These are phyloP conservation scores for Aureobasidium zeae DNA, from an alignment of 2,329 filamentous ascomycete genomes.

Conservation along the genomic window DNA sequence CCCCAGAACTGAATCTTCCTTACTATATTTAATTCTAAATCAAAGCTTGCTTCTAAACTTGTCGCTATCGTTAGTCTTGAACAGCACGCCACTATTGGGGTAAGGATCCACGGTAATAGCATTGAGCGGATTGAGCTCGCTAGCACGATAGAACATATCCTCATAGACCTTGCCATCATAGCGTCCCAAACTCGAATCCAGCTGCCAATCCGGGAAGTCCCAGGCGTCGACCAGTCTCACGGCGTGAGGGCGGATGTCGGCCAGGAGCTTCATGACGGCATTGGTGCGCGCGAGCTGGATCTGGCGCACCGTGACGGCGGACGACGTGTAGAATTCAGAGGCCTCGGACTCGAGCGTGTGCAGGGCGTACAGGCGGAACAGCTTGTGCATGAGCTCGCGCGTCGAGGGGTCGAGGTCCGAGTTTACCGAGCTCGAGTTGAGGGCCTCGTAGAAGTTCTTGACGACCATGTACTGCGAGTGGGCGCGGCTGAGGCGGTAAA, in stretches of 20 bases:
- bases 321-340: conserved; percentile 61
- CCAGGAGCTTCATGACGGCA: conserved; percentile 59
- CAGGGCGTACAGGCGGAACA: conserved; percentile 57
- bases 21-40: too few relatives aligned
- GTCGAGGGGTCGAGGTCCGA: conserved; percentile 49
- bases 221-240: conserved; percentile 63
- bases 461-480: conserved; percentile 70
- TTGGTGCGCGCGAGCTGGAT: conserved; percentile 60
- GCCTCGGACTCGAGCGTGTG: conserved; percentile 60
- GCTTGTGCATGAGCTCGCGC: conserved; percentile 50
- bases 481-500: conserved; percentile 65
- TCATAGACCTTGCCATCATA: conserved; percentile 69
- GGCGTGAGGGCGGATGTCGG: conserved; percentile 64
- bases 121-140: conserved; percentile 65
- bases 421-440: conserved; percentile 47
- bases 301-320: conserved; percentile 61
- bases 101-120: conserved; percentile 63
- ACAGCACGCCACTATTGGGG: conserved; percentile 51
- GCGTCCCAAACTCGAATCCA: conserved; percentile 61
- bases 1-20: too few relatives aligned
- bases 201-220: conserved; percentile 70
- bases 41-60: conserved; percentile 42
- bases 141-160: conserved; percentile 64
- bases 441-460: conserved; percentile 66
- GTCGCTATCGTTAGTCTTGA: conserved; percentile 49